A percentile compares a stretch with the other conserved stretches of the same genome.
These are phyloP conservation scores for Peronospora belbahrii DNA, from an alignment of 352 stramenopile species.

Conservation along the genomic window DNA sequence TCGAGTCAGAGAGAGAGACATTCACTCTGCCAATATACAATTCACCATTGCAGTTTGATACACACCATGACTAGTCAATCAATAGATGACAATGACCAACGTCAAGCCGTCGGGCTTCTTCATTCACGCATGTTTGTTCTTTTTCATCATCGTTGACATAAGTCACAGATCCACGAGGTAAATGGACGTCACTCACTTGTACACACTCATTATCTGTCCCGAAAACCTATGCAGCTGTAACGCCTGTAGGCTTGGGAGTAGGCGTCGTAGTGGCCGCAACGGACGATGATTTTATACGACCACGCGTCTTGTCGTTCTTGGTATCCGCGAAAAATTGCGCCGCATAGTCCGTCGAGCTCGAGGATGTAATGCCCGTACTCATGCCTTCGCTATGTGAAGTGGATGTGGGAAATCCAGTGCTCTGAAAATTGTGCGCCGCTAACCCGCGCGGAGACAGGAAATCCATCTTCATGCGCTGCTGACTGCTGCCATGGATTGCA, in stretches of 20 bases:
- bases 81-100: background rate
- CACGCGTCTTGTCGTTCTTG: conserved; percentile 39
- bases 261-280: conserved; percentile 25
- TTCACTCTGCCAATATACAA: conserved; percentile 22
- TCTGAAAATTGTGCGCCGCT: conserved; percentile 31
- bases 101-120: conserved; percentile 17
- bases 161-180: conserved; percentile 2
- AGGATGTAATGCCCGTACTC: conserved; percentile 1
- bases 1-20: conserved; percentile 17
- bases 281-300: conserved; percentile 28
- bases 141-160: conserved; percentile 5
- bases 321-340: conserved; percentile 61
- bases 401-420: conserved; percentile 24
- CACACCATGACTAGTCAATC: background rate
- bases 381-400: conserved; percentile 13
- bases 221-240: conserved; percentile 34
- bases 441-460: conserved; percentile 27
- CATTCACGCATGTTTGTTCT: background rate
- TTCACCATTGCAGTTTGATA: conserved; percentile 10
- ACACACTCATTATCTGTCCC: conserved; percentile 7
- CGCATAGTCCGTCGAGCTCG: conserved; percentile 43
- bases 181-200: conserved; percentile 14
- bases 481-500: conserved; percentile 12
- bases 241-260: conserved; percentile 36
- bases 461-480: conserved; percentile 57